phyloP scores from a whole-genome alignment of 2,329 filamentous ascomycete species.

The Dothidotthia symphoricarpi region DNA sequence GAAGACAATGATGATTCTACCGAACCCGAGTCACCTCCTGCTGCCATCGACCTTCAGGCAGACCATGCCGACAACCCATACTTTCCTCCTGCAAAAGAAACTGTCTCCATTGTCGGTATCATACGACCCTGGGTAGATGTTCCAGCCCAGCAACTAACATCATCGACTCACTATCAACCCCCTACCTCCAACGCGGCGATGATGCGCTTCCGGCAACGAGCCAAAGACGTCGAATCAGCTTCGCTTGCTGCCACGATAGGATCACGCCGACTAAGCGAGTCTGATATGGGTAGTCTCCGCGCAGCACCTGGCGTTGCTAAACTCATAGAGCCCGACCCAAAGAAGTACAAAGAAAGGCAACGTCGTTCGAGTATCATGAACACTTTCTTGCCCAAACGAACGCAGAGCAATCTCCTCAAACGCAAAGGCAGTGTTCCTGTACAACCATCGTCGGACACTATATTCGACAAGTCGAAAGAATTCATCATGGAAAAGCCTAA shows the following conservation, averaged over 20 bases:
- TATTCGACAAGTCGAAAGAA: slow-evolving; percentile 32
- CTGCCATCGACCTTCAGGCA: slow-evolving; percentile 30
- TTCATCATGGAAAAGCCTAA: slow-evolving; percentile 37
- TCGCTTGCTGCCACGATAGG: slow-evolving; percentile 68
- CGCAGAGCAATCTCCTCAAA: slow-evolving; percentile 47
- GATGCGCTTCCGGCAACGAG: slow-evolving; percentile 50
- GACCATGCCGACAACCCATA: slow-evolving; percentile 31
- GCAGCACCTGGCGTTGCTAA: slow-evolving; percentile 62
- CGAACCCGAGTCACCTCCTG: slow-evolving; percentile 37
- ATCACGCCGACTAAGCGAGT: slow-evolving; percentile 63
- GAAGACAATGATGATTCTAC: slow-evolving; percentile 7
- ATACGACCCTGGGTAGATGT: slow-evolving; percentile 52
- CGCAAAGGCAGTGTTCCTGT: slow-evolving; percentile 46
- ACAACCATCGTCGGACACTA: slow-evolving; percentile 25
- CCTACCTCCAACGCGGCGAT: slow-evolving; percentile 57
- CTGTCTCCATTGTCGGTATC: slow-evolving; percentile 19
- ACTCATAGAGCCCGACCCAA: slow-evolving; percentile 52
- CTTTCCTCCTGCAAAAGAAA: slow-evolving; percentile 28
- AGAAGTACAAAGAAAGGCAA: slow-evolving; percentile 40
- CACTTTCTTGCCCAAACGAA: slow-evolving; percentile 50
- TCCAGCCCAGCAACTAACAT: slow-evolving; percentile 34
- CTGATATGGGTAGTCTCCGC: slow-evolving; percentile 61
- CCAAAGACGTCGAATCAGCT: slow-evolving; percentile 53
- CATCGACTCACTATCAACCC: slow-evolving; percentile 48
- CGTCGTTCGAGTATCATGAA: slow-evolving; percentile 57